A percentile compares a stretch with the other conserved stretches of the same genome.
These are phyloP conservation scores for Sclerotinia glacialis DNA, from an alignment of 2,329 filamentous ascomycete genomes.

Conservation along the genomic window DNA sequence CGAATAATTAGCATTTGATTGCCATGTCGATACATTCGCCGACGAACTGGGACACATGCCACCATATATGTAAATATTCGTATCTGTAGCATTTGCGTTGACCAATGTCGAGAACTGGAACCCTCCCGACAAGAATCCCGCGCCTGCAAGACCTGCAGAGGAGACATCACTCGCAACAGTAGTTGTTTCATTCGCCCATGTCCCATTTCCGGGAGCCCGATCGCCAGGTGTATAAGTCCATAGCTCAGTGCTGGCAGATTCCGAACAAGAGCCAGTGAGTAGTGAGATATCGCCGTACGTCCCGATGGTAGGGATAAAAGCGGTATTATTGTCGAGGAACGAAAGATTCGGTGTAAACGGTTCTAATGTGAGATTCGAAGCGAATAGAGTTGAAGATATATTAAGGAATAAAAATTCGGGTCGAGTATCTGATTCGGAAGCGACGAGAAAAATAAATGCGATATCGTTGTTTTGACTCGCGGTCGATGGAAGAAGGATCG, in stretches of 20 bases:
- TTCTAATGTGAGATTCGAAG: slow-evolving; percentile 46
- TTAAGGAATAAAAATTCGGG: slow-evolving; percentile 62
- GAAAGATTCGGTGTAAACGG: slow-evolving; percentile 58
- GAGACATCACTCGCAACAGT: slow-evolving; percentile 39
- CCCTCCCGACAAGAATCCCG: slow-evolving; percentile 55
- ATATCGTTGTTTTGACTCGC: slow-evolving; percentile 49
- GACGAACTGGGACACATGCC: slow-evolving; percentile 76
- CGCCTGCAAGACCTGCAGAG: slow-evolving; percentile 42
- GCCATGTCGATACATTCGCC: slow-evolving; percentile 53
- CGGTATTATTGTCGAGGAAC: slow-evolving; percentile 56
- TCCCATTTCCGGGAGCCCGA: slow-evolving; percentile 48
- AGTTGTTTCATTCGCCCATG: slow-evolving; percentile 51
- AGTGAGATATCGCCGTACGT: slow-evolving; percentile 68
- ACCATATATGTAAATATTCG: slow-evolving; percentile 58
- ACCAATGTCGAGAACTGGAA: slow-evolving; percentile 38
- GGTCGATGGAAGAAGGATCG: slow-evolving; percentile 57
- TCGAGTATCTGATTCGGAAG: slow-evolving; percentile 35
- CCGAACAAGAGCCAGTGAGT: slow-evolving; percentile 69
- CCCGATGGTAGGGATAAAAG: slow-evolving; percentile 68
- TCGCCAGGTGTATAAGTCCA: slow-evolving; percentile 63
- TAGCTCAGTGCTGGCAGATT: slow-evolving; percentile 51
- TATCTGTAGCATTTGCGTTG: slow-evolving; percentile 34
- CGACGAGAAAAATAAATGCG: slow-evolving; percentile 66
- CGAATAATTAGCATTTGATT: slow-evolving; percentile 71
- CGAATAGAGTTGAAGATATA: slow-evolving; percentile 55